These are phyloP conservation scores for Claviceps arundinis DNA, from an alignment of 2,329 filamentous ascomycete species.

Conservation along the genomic window DNA sequence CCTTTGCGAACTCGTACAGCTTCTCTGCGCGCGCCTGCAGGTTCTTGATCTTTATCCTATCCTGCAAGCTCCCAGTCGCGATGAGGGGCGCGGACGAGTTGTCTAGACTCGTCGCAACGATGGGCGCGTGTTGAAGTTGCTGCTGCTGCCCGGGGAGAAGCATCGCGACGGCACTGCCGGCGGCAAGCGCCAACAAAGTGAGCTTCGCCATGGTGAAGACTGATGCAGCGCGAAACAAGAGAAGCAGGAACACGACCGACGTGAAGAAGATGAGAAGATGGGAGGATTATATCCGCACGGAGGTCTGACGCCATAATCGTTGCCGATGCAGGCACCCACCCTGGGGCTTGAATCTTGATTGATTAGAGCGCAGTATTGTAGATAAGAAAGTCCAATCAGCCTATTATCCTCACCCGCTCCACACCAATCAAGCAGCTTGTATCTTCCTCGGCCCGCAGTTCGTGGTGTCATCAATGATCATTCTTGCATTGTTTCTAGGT, in stretches of 20 bases:
- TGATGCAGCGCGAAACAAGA: neutral
- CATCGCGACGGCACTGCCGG: neutral
- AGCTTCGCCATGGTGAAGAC: neutral
- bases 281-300: too few relatives aligned
- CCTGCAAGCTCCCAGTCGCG: slow-evolving; percentile 42
- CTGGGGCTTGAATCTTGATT: too few relatives aligned
- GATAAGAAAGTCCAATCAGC: too few relatives aligned
- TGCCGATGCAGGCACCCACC: too few relatives aligned
- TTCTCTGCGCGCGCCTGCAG: slow-evolving; percentile 46
- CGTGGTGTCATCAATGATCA: too few relatives aligned
- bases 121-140: neutral
- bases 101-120: neutral
- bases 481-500: too few relatives aligned
- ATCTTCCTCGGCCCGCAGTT: too few relatives aligned
- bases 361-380: too few relatives aligned
- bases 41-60: slow-evolving; percentile 38
- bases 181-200: neutral
- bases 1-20: slow-evolving; percentile 49
- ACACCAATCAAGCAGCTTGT: too few relatives aligned
- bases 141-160: neutral
- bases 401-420: too few relatives aligned
- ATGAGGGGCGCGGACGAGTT: slow-evolving; percentile 27
- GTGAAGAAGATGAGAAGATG: neutral
- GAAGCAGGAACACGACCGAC: neutral
- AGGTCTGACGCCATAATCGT: too few relatives aligned